These are phyloP conservation scores for Lentinula sp. DNA, from an alignment of 768 basidiomycete species.

Conservation along the genomic window DNA sequence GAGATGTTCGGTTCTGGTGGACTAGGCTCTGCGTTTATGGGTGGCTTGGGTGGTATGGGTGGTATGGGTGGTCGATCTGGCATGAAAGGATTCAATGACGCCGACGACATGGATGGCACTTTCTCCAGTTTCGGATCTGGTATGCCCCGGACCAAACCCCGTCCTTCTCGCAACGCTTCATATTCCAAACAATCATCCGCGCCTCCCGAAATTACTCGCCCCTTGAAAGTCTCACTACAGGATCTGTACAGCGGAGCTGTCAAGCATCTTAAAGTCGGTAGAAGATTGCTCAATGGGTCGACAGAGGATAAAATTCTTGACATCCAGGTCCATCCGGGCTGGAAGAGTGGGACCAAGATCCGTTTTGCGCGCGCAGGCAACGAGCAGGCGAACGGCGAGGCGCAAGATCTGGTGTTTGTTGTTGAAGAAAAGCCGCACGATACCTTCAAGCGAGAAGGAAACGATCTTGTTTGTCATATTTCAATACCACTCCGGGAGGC, in stretches of 20 bases:
- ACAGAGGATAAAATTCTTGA: conserved; percentile 86
- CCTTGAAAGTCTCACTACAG: conserved; percentile 78
- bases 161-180: conserved; percentile 17
- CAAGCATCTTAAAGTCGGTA: conserved; percentile 85
- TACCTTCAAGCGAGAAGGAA: conserved; percentile 70
- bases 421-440: conserved; percentile 93
- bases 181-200: conserved; percentile 17
- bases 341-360: conserved; percentile 95
- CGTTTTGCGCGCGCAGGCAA: conserved; percentile 86
- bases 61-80: conserved; percentile 22
- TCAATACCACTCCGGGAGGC: conserved; percentile 81
- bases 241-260: conserved; percentile 82
- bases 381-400: conserved; percentile 57
- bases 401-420: conserved; percentile 92
- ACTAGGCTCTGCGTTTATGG: conserved; percentile 20
- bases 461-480: conserved; percentile 62
- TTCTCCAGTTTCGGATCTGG: conserved; percentile 23
- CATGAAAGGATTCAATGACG: conserved; percentile 25
- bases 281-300: conserved; percentile 62
- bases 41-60: conserved; percentile 29
- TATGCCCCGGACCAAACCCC: conserved; percentile 49
- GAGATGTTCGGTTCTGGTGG: conserved; percentile 42
- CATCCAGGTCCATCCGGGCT: conserved; percentile 77
- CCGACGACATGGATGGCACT: conserved; percentile 40
- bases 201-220: conserved; percentile 64